Evolutionary conservation across 345 rosid species (phyloP), one percentile per base, ranked within the genome.

Genomic region (Euclidium syriacum): DNA sequence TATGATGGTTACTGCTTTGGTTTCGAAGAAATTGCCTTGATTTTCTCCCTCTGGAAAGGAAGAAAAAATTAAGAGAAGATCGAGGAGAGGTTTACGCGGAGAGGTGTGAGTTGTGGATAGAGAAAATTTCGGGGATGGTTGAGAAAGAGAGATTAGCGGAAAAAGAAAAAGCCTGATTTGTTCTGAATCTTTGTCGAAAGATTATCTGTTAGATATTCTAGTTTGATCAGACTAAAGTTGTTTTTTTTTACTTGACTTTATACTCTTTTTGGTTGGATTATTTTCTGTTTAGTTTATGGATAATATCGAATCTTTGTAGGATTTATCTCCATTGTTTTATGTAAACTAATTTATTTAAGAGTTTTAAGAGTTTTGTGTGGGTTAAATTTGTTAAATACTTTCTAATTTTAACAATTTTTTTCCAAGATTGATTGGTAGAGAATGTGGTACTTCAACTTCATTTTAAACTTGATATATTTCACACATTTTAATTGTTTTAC

Each of bases 81-180:
- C 15, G 36, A 15, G 70, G 46, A 42, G 71, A 65, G 46, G 20
- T 39, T 65, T 62, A 2, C 36, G 29, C 16, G 42, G 6, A 26
- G 16, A 26, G 25, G 16, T 49, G 50, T 32, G 11, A 32, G 35
- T 53, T 42, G 70, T 44, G 70, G 47, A 12, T 32, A 2, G 55
- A 44, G 55, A 65, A 65, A 12, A 34, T 65, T 46, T 17, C 39
- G 56, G 56, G 7, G 30, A 46, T 26, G 17, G 71, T 65, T 58
- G 36, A 10, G 12, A 26, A 2, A 17, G 23, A 6, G 46, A n/a
- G 30, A 20, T 35, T 53, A 20, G 1, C 10, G 6, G 11, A 7
- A 5, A 17, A 25, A 3, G 0, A 2, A 54, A 43, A 16, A 54
- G 34, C 53, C 32, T 52, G 58, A 39, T 36, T 15, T 62, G 11